Conservation (phyloP, 345 rosid species). For the Hibiscus syriacus region DNA sequence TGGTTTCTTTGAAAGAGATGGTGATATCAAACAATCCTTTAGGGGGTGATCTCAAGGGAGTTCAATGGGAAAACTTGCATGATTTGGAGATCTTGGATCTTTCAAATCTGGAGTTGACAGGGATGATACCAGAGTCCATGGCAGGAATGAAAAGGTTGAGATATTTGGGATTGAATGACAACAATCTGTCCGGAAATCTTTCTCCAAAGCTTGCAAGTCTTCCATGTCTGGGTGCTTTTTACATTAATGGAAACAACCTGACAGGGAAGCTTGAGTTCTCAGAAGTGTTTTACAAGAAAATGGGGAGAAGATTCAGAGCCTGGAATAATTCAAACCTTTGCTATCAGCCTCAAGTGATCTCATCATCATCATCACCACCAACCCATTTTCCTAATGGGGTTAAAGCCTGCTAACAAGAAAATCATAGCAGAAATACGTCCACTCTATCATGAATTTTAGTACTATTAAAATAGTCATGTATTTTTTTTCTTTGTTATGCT, state of each 20-base stretch:
- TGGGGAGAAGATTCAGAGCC: slow-evolving; percentile 76
- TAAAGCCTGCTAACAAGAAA: slow-evolving; percentile 3
- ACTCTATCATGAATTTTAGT: not conserved
- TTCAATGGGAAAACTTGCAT: slow-evolving; percentile 49
- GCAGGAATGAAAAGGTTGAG: slow-evolving; percentile 55
- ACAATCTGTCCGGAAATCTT: slow-evolving; percentile 50
- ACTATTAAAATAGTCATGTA: too few species aligned
- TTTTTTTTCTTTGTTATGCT: too few species aligned
- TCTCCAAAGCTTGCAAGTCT: slow-evolving; percentile 45
- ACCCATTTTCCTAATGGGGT: slow-evolving; percentile 4
- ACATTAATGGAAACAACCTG: slow-evolving; percentile 66
- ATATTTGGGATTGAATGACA: slow-evolving; percentile 63
- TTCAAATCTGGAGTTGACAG: slow-evolving; percentile 37
- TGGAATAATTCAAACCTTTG: slow-evolving; percentile 82
- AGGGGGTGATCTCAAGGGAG: slow-evolving; percentile 38
- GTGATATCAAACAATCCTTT: slow-evolving; percentile 54
- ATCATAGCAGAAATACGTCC: not conserved
- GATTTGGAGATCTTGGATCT: slow-evolving; percentile 60
- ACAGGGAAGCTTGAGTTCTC: slow-evolving; percentile 65
- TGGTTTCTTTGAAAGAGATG: slow-evolving; percentile 57
- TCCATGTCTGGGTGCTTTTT: slow-evolving; percentile 55
- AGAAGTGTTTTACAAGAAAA: slow-evolving; percentile 43
- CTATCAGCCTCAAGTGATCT: slow-evolving; percentile 12
- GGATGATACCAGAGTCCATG: slow-evolving; percentile 53
- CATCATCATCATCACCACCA: not conserved